Percentiles rank a stretch among this genome's conserved stretches.
These are phyloP conservation scores for Scedosporium aurantiacum DNA, from an alignment of 2,329 filamentous ascomycete genomes.

Conservation along the genomic window DNA sequence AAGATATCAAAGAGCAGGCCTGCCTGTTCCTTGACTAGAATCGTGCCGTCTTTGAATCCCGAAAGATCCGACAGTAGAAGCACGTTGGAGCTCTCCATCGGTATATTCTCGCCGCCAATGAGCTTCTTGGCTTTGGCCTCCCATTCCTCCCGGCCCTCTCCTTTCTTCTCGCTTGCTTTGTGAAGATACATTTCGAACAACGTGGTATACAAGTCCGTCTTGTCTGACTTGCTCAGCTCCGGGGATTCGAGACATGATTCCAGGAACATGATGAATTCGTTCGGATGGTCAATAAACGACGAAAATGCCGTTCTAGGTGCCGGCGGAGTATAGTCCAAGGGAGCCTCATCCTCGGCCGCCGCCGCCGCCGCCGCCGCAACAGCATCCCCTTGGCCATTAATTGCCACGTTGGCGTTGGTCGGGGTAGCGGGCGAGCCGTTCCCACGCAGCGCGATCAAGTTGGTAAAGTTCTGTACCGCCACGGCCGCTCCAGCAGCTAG, in stretches of 20 bases:
- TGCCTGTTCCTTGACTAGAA: constrained; percentile 86
- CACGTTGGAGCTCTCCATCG: constrained; percentile 91
- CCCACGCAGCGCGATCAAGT: constrained; percentile 56
- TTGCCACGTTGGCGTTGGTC: no score
- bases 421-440: no score
- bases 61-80: constrained; percentile 85
- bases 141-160: constrained; percentile 65
- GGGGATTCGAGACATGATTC: constrained; percentile 73
- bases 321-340: constrained; percentile 61
- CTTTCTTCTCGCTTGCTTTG: constrained; percentile 67
- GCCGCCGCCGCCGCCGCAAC: constrained; percentile 25
- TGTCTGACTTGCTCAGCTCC: constrained; percentile 61
- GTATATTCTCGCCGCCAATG: constrained; percentile 68
- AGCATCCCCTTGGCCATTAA: no score
- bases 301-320: constrained; percentile 86
- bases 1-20: constrained; percentile 92
- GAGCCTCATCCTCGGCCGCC: constrained; percentile 32
- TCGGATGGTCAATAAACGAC: constrained; percentile 86
- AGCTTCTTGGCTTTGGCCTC: constrained; percentile 82
- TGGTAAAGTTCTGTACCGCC: constrained; percentile 77
- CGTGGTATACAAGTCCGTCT: constrained; percentile 82
- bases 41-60: constrained; percentile 80
- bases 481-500: constrained; percentile 48
- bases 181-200: constrained; percentile 97
- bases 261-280: constrained; percentile 85